These are phyloP conservation scores for Canavalia gladiata DNA, from an alignment of 306 rosid species.

Conservation along the genomic window DNA sequence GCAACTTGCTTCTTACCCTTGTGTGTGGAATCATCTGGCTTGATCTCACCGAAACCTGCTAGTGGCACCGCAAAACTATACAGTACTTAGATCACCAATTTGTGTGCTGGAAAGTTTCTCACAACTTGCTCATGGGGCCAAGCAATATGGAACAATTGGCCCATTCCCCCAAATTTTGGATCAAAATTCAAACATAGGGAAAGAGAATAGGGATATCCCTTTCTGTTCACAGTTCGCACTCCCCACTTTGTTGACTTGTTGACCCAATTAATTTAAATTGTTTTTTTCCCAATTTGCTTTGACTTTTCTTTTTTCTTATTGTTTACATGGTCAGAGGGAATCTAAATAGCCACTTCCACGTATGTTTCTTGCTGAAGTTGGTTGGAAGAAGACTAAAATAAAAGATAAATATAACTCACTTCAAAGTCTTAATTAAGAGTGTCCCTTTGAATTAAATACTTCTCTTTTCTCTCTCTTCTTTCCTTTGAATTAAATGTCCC, in stretches of 20 bases:
- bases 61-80: constrained; percentile 38
- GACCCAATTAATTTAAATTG: constrained; percentile 17
- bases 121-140: constrained; percentile 49
- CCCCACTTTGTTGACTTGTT: constrained; percentile 9
- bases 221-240: background rate
- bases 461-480: background rate
- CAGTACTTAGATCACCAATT: constrained; percentile 25
- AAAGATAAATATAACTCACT: background rate
- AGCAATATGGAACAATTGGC: background rate
- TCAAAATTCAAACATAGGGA: constrained; percentile 16
- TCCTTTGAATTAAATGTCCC: background rate
- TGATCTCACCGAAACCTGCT: constrained; percentile 38
- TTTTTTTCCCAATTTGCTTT: background rate
- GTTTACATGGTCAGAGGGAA: constrained; percentile 16
- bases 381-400: background rate
- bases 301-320: constrained; percentile 5
- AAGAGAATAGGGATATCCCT: background rate
- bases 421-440: background rate
- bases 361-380: constrained; percentile 28
- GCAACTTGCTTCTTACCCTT: constrained; percentile 38
- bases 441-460: background rate
- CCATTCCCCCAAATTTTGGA: constrained; percentile 6
- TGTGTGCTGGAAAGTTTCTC: constrained; percentile 50
- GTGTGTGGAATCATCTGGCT: constrained; percentile 54
- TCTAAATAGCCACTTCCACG: background rate